Conservation (phyloP, 331 rosid species). For the Malus hybrid region DNA sequence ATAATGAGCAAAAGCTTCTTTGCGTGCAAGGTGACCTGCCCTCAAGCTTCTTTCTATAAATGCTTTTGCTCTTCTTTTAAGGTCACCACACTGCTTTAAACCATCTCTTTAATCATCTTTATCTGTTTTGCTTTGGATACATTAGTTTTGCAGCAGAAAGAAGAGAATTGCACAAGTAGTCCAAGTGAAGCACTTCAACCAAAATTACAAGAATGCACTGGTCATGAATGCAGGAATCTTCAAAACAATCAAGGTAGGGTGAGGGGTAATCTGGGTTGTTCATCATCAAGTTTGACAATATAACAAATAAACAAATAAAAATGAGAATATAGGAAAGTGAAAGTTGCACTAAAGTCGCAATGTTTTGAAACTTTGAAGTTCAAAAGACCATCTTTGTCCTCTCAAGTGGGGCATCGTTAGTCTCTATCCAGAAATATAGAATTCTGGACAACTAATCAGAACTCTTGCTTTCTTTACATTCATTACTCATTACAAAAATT, state of each 20-base stretch:
- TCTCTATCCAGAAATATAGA: constrained; percentile 17
- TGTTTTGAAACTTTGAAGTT: constrained; percentile 13
- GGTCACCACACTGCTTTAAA: constrained; percentile 23
- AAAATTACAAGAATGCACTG: constrained; percentile 16
- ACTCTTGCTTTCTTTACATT: constrained; percentile 16
- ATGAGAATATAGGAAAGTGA: constrained; percentile 32
- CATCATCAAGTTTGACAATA: neutral
- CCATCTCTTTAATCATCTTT: constrained; percentile 11
- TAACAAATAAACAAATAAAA: constrained; percentile 2
- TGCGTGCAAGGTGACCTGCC: constrained; percentile 29
- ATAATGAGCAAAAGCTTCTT: constrained; percentile 47
- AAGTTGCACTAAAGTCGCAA: neutral
- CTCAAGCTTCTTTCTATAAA: constrained; percentile 27
- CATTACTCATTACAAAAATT: constrained; percentile 5
- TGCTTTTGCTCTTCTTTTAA: constrained; percentile 34
- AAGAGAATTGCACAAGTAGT: neutral
- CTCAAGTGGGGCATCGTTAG: constrained; percentile 22
- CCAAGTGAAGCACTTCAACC: neutral
- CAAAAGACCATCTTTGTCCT: constrained; percentile 45
- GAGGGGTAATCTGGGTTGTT: constrained; percentile 11
- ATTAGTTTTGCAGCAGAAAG: constrained; percentile 8
- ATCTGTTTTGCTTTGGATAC: neutral
- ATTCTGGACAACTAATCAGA: constrained; percentile 29
- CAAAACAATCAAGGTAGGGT: neutral
- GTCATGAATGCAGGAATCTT: neutral